Base-by-base conservation (phyloP, 768 basidiomycete genomes). In the Porpolomopsis calyptriformis region DNA sequence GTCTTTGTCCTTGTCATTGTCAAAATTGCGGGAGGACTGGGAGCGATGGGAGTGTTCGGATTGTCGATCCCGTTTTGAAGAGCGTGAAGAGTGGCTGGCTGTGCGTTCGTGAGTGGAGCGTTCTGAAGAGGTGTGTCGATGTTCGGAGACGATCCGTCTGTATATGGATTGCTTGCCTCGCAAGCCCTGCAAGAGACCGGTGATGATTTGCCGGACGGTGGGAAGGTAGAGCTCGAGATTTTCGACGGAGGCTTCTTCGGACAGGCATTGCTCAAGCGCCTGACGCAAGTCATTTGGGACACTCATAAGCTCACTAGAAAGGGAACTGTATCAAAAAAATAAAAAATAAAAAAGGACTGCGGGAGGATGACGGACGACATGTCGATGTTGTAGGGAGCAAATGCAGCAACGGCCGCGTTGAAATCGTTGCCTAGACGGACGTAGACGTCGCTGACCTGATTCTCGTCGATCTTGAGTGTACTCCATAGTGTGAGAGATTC, bases 341-440 rank as follows among this genome's bases (percentile, higher is more conserved):
- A 24, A 7, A 44, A 37, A 26, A 46, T 33, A 51, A 43, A 22
- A 52, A 52, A 37, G 43, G 2, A 35, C 26, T 54, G 53, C 44
- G 50, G 51, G 39, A 48, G 47, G 38, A n/a, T 16, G 16, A 76
- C 89, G 62, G 63, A 97, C 94, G 73, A 70, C 85, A 98, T 97
- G 50, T 85, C 79, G 48, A 99, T 93, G 50, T 82, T 80, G 53
- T 82, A 90, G 10, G 74, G 69, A 2, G 76, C 74, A 60, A 99
- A 99, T 1, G 92, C 90, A 44, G 83, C 77, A 31, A 93, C 88
- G 8, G 92, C 92, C 12, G 79, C 77, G 59, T 97, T 97, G 71
- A 99, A 98, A 60, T 96, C 93, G 64, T 98, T 97, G 19, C 96
- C 96, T 19, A 99, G 72, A 45, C 81, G 78, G 45, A 99, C 96